Percentiles rank a stretch among this genome's conserved stretches.
phyloP scores from a whole-genome alignment of 1,284 basidiomycete species.

The Caloboletus firmus region DNA sequence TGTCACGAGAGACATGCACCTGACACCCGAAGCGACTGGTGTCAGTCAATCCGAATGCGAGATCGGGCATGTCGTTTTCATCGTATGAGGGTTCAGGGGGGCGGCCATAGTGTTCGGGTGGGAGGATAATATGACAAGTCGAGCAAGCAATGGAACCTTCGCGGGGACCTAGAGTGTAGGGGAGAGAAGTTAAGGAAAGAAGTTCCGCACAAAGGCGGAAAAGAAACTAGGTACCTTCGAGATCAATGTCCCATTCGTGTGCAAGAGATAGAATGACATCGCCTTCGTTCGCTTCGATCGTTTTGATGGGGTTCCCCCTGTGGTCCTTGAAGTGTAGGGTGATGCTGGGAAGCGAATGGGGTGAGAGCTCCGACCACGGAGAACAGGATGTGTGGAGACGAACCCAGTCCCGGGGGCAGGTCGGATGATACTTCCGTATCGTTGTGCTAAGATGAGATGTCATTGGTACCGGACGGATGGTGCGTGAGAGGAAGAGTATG shows the following conservation, averaged over 20 bases:
- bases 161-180: slow-evolving; percentile 71
- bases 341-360: slow-evolving; percentile 52
- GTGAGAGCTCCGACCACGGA: not conserved
- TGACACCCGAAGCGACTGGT: slow-evolving; percentile 85
- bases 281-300: slow-evolving; percentile 90
- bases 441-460: slow-evolving; percentile 18
- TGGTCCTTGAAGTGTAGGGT: slow-evolving; percentile 89
- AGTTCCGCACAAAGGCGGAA: not conserved
- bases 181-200: not conserved
- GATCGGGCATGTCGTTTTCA: slow-evolving; percentile 98
- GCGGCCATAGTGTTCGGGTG: slow-evolving; percentile 79
- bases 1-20: slow-evolving; percentile 77
- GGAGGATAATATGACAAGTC: slow-evolving; percentile 94
- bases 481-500: not conserved
- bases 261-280: slow-evolving; percentile 91
- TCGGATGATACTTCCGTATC: slow-evolving; percentile 47
- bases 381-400: slow-evolving; percentile 25
- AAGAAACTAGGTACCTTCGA: slow-evolving; percentile 71
- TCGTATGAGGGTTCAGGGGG: slow-evolving; percentile 94
- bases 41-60: slow-evolving; percentile 96
- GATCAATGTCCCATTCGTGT: slow-evolving; percentile 94
- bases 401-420: slow-evolving; percentile 66
- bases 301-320: slow-evolving; percentile 81
- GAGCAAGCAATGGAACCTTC: slow-evolving; percentile 97
- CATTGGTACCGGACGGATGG: not conserved